phyloP scores from a whole-genome alignment of 2,329 filamentous ascomycete species.

The Metarhizium sp. region DNA sequence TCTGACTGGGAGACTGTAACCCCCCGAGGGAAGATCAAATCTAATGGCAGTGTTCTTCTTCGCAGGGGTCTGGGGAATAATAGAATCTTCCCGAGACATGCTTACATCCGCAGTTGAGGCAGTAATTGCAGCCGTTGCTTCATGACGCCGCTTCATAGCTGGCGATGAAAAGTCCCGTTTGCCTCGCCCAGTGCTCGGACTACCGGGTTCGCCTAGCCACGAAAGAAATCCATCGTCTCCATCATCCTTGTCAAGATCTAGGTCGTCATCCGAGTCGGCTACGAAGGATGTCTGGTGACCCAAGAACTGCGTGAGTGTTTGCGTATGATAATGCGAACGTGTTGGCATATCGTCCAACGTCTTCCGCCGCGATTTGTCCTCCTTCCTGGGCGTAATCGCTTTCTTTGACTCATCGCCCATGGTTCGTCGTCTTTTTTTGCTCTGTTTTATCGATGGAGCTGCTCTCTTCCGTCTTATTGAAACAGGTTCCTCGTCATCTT shows the following conservation, averaged over 20 bases:
- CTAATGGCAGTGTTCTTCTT: conserved; percentile 17
- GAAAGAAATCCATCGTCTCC: conserved; percentile 20
- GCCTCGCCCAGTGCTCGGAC: conserved; percentile 16
- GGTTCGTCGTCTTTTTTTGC: conserved; percentile 18
- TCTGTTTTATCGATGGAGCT: neutral
- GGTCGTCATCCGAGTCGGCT: conserved; percentile 30
- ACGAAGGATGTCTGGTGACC: conserved; percentile 18
- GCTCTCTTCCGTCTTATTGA: conserved; percentile 15
- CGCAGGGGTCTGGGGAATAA: conserved; percentile 33
- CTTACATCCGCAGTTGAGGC: neutral
- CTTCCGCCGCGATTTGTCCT: conserved; percentile 16
- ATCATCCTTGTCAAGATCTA: conserved; percentile 11
- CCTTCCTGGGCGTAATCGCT: conserved; percentile 9
- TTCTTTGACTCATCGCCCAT: conserved; percentile 15
- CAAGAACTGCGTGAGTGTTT: conserved; percentile 32
- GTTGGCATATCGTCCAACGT: conserved; percentile 21
- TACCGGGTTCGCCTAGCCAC: conserved; percentile 21
- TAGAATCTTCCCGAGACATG: conserved; percentile 19
- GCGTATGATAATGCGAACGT: conserved; percentile 27
- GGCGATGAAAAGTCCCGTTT: neutral
- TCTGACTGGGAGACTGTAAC: conserved; percentile 29
- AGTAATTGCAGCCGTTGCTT: neutral
- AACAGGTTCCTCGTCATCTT: conserved; percentile 14
- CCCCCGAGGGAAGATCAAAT: conserved; percentile 33
- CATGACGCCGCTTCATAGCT: neutral